Conservation (phyloP, 352 stramenopile species). For the Phytophthora palmivora region DNA sequence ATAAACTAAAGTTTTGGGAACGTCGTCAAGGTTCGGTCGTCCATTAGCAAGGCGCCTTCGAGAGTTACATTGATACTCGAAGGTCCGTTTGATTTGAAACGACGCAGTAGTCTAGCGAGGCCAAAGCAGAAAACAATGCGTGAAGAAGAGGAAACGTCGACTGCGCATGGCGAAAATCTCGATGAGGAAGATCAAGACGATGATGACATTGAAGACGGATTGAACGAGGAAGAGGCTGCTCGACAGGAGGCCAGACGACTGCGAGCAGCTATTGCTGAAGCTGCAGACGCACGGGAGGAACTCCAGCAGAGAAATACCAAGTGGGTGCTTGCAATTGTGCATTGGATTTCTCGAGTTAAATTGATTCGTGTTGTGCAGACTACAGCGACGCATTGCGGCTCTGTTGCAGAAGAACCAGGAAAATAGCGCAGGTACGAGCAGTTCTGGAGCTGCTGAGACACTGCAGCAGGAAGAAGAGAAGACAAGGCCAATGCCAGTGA, state of each 20-base stretch:
- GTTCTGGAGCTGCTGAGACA: background rate
- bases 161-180: slow-evolving; percentile 1
- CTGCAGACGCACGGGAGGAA: slow-evolving; percentile 61
- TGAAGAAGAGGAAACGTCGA: background rate
- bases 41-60: too few species aligned
- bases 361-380: slow-evolving; percentile 24
- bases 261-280: slow-evolving; percentile 58
- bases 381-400: slow-evolving; percentile 79
- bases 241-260: slow-evolving; percentile 51
- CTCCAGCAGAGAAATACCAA: slow-evolving; percentile 81
- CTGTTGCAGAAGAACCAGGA: slow-evolving; percentile 78
- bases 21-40: too few species aligned
- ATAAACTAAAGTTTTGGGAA: too few species aligned
- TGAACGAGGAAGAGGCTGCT: slow-evolving; percentile 58
- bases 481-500: slow-evolving; percentile 74
- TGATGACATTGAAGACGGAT: slow-evolving; percentile 15
- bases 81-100: too few species aligned
- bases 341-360: background rate
- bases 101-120: slow-evolving; percentile 3
- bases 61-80: too few species aligned
- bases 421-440: slow-evolving; percentile 35
- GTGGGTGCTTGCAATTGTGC: slow-evolving; percentile 24
- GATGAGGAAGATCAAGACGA: slow-evolving; percentile 26
- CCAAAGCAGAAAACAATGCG: slow-evolving; percentile 18
- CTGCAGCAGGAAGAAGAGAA: slow-evolving; percentile 36